Conservation (phyloP, 208 protist genomes). For the Leishmania mexicana region DNA sequence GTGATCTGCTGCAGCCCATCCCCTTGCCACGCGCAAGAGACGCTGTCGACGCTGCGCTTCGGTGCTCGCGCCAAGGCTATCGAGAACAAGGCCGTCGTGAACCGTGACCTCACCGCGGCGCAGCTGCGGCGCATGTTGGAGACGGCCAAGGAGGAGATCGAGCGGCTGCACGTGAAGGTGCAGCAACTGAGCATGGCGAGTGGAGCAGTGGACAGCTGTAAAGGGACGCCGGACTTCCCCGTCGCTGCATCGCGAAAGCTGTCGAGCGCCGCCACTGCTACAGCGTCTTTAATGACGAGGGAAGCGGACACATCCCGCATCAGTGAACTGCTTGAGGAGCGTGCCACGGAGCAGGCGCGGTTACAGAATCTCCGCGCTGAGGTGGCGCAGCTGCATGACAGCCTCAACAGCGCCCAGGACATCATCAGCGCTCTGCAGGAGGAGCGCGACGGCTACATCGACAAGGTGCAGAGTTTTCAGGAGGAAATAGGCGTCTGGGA, state of each 20-base stretch:
- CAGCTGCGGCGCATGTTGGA: constrained; percentile 80
- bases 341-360: constrained; percentile 41
- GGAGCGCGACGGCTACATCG: constrained; percentile 45
- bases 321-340: constrained; percentile 43
- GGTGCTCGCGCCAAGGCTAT: constrained; percentile 86
- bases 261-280: constrained; percentile 13
- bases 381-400: constrained; percentile 50
- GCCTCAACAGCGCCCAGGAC: constrained; percentile 39
- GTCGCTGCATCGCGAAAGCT: constrained; percentile 13
- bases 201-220: not conserved
- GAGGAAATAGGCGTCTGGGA: constrained; percentile 81
- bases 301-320: constrained; percentile 17
- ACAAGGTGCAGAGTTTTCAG: constrained; percentile 29
- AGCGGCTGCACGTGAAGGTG: constrained; percentile 39
- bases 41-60: constrained; percentile 90
- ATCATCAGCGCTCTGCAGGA: constrained; percentile 42
- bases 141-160: constrained; percentile 69
- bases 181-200: constrained; percentile 15
- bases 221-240: constrained; percentile 5
- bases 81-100: constrained; percentile 81
- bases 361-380: constrained; percentile 40
- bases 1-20: constrained; percentile 89
- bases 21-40: constrained; percentile 81
- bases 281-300: not conserved
- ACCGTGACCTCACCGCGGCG: constrained; percentile 71